These are phyloP conservation scores for Papiliotrema flavescens DNA, from an alignment of 1,284 basidiomycete species.

Conservation along the genomic window DNA sequence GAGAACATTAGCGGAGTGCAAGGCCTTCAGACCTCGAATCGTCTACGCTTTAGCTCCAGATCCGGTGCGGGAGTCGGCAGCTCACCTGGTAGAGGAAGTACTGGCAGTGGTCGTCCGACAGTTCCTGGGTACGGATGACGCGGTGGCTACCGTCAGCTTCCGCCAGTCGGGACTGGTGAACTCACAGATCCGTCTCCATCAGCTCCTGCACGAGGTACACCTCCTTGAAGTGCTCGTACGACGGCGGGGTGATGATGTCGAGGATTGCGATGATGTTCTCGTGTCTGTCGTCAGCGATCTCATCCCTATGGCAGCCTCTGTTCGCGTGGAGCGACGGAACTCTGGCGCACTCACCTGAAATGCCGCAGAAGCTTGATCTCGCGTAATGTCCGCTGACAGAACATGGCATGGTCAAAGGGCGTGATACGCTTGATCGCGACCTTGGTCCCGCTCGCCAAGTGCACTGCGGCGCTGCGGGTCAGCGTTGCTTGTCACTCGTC, in stretches of 20 bases:
- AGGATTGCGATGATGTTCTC: slow-evolving; percentile 87
- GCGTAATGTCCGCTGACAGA: slow-evolving; percentile 77
- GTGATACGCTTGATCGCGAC: slow-evolving; percentile 90
- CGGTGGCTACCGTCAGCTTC: slow-evolving; percentile 51
- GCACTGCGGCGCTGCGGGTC: slow-evolving; percentile 64
- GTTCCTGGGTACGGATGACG: slow-evolving; percentile 69
- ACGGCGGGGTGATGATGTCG: slow-evolving; percentile 86
- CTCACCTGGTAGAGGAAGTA: slow-evolving; percentile 89
- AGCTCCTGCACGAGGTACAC: slow-evolving; percentile 68
- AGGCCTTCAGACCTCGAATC: slow-evolving; percentile 81
- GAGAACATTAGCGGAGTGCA: slow-evolving; percentile 85
- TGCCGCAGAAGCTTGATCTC: slow-evolving; percentile 88
- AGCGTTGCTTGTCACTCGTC: neutral
- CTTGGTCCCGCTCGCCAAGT: slow-evolving; percentile 71
- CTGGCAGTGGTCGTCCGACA: slow-evolving; percentile 88
- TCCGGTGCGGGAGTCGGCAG: slow-evolving; percentile 2
- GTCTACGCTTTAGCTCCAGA: slow-evolving; percentile 54
- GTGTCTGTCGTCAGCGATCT: slow-evolving; percentile 20
- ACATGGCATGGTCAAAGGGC: slow-evolving; percentile 91
- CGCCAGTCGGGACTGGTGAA: neutral
- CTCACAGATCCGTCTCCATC: slow-evolving; percentile 70
- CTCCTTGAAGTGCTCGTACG: slow-evolving; percentile 88
- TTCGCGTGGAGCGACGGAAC: neutral
- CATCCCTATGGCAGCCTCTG: neutral
- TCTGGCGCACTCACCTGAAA: slow-evolving; percentile 54